Evolutionary conservation across 2,329 filamentous ascomycete species (phyloP), one percentile per base, ranked within the genome.

Genomic region (Colletotrichum sansevieriae): DNA sequence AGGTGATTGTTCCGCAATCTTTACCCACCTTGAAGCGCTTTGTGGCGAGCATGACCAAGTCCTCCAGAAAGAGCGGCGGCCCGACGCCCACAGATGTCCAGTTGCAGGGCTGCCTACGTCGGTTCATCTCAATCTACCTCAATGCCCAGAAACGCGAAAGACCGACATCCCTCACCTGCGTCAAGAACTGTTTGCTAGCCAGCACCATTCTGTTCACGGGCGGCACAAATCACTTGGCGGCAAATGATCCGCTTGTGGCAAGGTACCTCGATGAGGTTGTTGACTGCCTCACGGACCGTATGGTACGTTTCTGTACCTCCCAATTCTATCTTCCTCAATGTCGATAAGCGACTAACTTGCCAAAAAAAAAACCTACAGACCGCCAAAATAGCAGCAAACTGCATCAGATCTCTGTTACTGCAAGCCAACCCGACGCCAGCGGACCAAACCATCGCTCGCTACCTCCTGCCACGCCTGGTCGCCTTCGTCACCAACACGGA

Each of bases 21-120:
- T 86, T 99, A 15, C 93, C 96, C 0, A 97, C 95, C 46, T 90
- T 99, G 78, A 95, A 97, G 78, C 90, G 95, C 35, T 99, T 99
- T 78, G 87, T 98, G 70, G 88, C 88, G 51, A 92, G 90, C 75
- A 91, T 97, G 76, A 88, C 90, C 2, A 81, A 77, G 55, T 83
- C 83, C 7, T 15, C 52, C 52, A 79, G 76, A 35, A 71, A 74
- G 8, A 37, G 76, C 9, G 71, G 78, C 44, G 75, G 80, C 68
- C 74, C 75, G 75, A 87, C 78, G 57, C 87, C 83, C 74, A 92
- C 84, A 37, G 88, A 86, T 70, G 81, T 87, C 8, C 93, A 98
- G 78, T 83, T 98, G 20, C 91, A 93, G 70, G 93, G 92, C 58
- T 96, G 93, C 70, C 84, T 98, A 10, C 89, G 91, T 35, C 90